These are phyloP conservation scores for Aspergillus fischeri DNA, from an alignment of 2,329 filamentous ascomycete genomes.

Conservation along the genomic window DNA sequence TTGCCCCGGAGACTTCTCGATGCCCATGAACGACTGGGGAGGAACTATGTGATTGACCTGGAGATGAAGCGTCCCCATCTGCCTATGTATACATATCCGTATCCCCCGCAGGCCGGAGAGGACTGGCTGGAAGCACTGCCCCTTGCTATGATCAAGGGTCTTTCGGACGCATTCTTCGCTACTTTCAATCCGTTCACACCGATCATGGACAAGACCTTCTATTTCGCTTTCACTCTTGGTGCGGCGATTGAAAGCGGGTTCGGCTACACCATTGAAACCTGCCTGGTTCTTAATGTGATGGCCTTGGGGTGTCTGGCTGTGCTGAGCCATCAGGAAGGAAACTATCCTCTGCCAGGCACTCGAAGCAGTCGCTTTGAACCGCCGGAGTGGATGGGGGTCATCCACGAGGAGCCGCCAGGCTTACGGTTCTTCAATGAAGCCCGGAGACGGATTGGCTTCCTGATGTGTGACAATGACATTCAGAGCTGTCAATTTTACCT, in stretches of 20 bases:
- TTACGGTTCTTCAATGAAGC: conserved; percentile 54
- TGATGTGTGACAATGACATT: conserved; percentile 49
- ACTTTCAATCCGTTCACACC: conserved; percentile 53
- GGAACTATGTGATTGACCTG: conserved; percentile 48
- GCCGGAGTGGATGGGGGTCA: conserved; percentile 36
- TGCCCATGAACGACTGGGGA: conserved; percentile 37
- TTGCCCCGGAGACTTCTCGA: conserved; percentile 41
- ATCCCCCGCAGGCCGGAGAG: conserved; percentile 31
- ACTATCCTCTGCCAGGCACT: conserved; percentile 43
- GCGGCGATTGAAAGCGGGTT: conserved; percentile 49
- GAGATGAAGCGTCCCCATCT: conserved; percentile 46
- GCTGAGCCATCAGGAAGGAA: conserved; percentile 47
- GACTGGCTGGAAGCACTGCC: conserved; percentile 47
- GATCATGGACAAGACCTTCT: conserved; percentile 50
- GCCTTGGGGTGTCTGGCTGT: conserved; percentile 51
- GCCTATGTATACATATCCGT: conserved; percentile 37
- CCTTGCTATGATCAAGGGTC: conserved; percentile 46
- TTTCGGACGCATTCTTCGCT: conserved; percentile 53
- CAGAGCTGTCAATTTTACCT: conserved; percentile 52
- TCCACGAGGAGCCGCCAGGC: conserved; percentile 42
- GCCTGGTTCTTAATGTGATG: conserved; percentile 48
- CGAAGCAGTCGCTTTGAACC: conserved; percentile 31
- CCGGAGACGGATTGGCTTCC: conserved; percentile 49
- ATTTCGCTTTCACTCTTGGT: conserved; percentile 48
- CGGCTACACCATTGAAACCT: conserved; percentile 50